Evolutionary conservation across 768 basidiomycete species (phyloP).

Genomic region (Calocybe indica): DNA sequence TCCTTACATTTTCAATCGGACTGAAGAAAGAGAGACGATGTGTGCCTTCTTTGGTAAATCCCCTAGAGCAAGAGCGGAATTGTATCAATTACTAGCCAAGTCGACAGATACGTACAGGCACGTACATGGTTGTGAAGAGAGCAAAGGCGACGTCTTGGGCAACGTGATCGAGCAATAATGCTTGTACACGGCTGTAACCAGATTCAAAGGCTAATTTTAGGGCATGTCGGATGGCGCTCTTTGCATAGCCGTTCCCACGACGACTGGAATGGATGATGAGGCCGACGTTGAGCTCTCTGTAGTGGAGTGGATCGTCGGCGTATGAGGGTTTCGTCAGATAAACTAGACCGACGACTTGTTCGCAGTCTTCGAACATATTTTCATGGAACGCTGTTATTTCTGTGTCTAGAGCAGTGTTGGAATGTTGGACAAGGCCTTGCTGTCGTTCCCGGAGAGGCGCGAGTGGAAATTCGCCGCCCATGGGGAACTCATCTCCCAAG

Average conservation of each 20-base stretch:
- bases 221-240: conserved; percentile 37
- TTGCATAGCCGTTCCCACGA: conserved; percentile 38
- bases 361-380: neutral
- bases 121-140: conserved; percentile 40
- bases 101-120: conserved; percentile 3
- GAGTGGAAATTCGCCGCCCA: neutral
- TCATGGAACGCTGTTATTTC: too few relatives aligned
- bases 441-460: neutral
- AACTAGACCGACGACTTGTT: conserved; percentile 31
- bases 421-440: neutral
- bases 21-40: conserved; percentile 49
- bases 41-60: conserved; percentile 61
- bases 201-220: conserved; percentile 43
- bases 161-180: conserved; percentile 39
- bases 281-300: conserved; percentile 49
- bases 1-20: conserved; percentile 40
- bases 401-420: neutral
- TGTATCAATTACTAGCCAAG: neutral
- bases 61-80: conserved; percentile 22
- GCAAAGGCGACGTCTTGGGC: conserved; percentile 35
- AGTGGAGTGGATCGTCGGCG: conserved; percentile 22
- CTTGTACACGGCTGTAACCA: conserved; percentile 44
- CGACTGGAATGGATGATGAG: conserved; percentile 35
- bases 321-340: conserved; percentile 30
- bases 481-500: neutral